Percentiles rank a stretch among this genome's conserved stretches.
Evolutionary conservation across 2,329 filamentous ascomycete species (phyloP).

Genomic region (Microdochium trichocladiopsis): DNA sequence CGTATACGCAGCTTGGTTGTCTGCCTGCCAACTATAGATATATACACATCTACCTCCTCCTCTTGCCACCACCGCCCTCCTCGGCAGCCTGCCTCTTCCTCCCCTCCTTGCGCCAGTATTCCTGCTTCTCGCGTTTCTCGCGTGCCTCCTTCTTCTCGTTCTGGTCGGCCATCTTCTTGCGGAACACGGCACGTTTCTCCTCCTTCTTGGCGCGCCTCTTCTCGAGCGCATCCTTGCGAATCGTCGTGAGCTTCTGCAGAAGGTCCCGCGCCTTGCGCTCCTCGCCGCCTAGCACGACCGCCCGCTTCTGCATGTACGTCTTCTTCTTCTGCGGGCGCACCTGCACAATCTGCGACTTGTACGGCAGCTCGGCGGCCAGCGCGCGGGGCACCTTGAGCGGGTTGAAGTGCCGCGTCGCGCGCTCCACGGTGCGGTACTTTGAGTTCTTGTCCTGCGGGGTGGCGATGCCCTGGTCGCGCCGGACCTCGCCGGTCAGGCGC

Average conservation of each 20-base stretch:
- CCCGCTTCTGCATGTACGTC: slow-evolving; percentile 93
- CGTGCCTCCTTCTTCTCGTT: slow-evolving; percentile 78
- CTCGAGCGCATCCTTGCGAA: slow-evolving; percentile 84
- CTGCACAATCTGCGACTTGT: slow-evolving; percentile 80
- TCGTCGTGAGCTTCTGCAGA: slow-evolving; percentile 86
- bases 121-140: slow-evolving; percentile 86
- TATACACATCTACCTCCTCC: slow-evolving; percentile 16
- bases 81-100: slow-evolving; percentile 51
- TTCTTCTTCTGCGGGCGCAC: slow-evolving; percentile 73
- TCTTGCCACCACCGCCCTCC: slow-evolving; percentile 30
- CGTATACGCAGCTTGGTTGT: too few relatives aligned
- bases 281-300: slow-evolving; percentile 77
- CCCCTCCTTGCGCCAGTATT: slow-evolving; percentile 89
- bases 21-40: too few relatives aligned
- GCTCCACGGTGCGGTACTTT: slow-evolving; percentile 67
- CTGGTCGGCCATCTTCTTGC: slow-evolving; percentile 74
- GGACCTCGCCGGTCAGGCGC: slow-evolving; percentile 89
- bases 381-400: slow-evolving; percentile 69
- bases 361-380: slow-evolving; percentile 78
- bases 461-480: slow-evolving; percentile 64
- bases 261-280: slow-evolving; percentile 84
- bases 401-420: slow-evolving; percentile 69
- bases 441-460: slow-evolving; percentile 81
- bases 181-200: slow-evolving; percentile 71
- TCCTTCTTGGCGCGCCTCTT: slow-evolving; percentile 84